These are phyloP conservation scores for Tagetes patula DNA, from an alignment of 129 eudicot species.

Conservation along the genomic window DNA sequence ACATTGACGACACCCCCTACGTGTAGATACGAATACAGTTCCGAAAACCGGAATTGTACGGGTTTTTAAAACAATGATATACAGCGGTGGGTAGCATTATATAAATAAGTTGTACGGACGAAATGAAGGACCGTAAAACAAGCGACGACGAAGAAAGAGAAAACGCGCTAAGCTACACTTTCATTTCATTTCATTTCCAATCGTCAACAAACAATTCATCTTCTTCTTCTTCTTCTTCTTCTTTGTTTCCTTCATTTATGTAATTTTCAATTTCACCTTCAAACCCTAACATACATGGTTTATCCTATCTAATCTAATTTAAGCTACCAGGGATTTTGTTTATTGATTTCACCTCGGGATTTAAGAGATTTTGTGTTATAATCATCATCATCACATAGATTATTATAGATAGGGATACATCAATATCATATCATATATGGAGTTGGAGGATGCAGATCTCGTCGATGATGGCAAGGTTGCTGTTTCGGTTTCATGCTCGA, in stretches of 20 bases:
- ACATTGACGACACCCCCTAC: no score
- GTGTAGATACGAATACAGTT: no score
- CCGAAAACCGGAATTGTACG: no score
- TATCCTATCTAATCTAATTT: no score
- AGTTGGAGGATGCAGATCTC: conserved; percentile 63
- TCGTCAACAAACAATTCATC: background rate
- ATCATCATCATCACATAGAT: background rate
- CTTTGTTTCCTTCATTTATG: no score
- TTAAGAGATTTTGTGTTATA: conserved; percentile 22
- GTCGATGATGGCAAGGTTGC: conserved; percentile 53
- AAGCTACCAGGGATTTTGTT: no score
- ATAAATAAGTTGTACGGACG: conserved; percentile 9
- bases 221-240: no score
- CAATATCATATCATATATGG: conserved; percentile 37
- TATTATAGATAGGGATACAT: background rate
- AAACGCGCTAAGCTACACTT: conserved; percentile 24
- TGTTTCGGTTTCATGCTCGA: conserved; percentile 65
- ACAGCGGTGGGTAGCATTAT: no score
- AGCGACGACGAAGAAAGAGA: conserved; percentile 32
- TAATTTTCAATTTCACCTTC: conserved; percentile 21
- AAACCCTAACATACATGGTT: background rate
- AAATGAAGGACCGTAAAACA: conserved; percentile 46
- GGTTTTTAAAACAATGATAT: no score
- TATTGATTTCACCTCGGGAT: background rate
- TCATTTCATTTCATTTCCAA: conserved; percentile 7